Evolutionary conservation across 345 rosid species (phyloP), one percentile per base, ranked within the genome.

Genomic region (Linum usitatissimum): DNA sequence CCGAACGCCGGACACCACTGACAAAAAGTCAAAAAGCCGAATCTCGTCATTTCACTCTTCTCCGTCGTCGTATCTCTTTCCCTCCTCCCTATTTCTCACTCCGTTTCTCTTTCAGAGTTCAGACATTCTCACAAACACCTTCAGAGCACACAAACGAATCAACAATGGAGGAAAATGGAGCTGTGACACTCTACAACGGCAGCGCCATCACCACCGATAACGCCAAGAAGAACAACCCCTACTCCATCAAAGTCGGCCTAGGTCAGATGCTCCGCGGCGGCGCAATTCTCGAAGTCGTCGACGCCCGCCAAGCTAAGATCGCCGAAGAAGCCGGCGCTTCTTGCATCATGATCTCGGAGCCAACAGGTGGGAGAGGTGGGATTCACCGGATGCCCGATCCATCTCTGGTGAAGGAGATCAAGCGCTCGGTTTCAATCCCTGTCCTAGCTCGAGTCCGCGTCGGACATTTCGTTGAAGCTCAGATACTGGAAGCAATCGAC

Each of bases 381-480:
- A 64, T 55, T 15, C 53, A 55, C 31, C 61, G 63, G 57, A 72
- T 72, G 68, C 68, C 62, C 1, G 66, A 69, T 30, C 71, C 76
- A 9, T 60, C 64, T 42, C 73, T 71, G 17, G 61, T 70, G 6
- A 72, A 65, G 59, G 68, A 64, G 51, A 59, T 76, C 39, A 68
- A 75, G 61, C 70, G 64, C 51, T 65, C 74, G 21, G 68, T 73
- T 67, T 68, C 74, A 12, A 23, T 70, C 19, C 80, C 83, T n/a
- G 57, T 76, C 19, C 64, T 71, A 61, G 74, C 55, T 2, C 59
- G 74, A 60, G 68, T 64, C 9, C 71, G 78, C 4, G 75, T 66
- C 7, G 83, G 83, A 5, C 76, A 79, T 67, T 71, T 76, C 15
- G 78, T 74, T 6, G 83, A 76, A 59, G 80, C 76, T n/a, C 75